phyloP scores from a whole-genome alignment of 2,329 filamentous ascomycete genomes.

The Geosmithia flava region DNA sequence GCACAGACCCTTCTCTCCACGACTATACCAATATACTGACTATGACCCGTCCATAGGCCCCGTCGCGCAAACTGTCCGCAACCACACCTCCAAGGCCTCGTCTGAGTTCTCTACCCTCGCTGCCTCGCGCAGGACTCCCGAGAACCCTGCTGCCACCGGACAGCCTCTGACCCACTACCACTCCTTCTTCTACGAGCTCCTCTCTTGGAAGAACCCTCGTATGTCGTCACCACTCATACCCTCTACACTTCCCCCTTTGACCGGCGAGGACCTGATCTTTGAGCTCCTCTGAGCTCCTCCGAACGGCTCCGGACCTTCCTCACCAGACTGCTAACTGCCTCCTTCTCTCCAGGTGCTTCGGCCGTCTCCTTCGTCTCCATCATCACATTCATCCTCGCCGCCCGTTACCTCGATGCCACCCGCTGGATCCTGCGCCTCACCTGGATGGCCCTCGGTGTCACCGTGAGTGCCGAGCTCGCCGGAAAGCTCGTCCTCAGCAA shows the following conservation, averaged over 20 bases:
- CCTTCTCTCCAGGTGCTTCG: conserved; percentile 38
- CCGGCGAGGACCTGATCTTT: too few species aligned
- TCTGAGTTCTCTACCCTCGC: conserved; percentile 46
- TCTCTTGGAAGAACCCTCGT: conserved; percentile 60
- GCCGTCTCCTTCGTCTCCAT: conserved; percentile 49
- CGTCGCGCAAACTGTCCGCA: conserved; percentile 45
- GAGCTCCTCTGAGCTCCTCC: too few species aligned
- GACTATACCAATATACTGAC: not conserved
- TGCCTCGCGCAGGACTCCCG: conserved; percentile 41
- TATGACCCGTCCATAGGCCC: conserved; percentile 34
- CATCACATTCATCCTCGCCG: conserved; percentile 47
- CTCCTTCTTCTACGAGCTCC: conserved; percentile 56
- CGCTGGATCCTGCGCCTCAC: conserved; percentile 55
- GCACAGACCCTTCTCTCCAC: not conserved
- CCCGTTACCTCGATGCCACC: conserved; percentile 53
- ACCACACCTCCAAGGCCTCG: conserved; percentile 41
- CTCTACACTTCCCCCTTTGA: not conserved
- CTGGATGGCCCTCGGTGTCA: conserved; percentile 48
- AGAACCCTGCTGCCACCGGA: conserved; percentile 41
- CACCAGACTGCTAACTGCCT: not conserved
- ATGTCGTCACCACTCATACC: conserved; percentile 16
- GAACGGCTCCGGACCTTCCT: too few species aligned
- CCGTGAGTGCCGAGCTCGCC: conserved; percentile 45
- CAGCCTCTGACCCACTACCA: conserved; percentile 58
- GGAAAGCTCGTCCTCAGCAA: conserved; percentile 50